Evolutionary conservation across 805 yeast genomes (phyloP), one percentile per base, ranked within the genome.

Genomic region (Lipomyces anomalus): DNA sequence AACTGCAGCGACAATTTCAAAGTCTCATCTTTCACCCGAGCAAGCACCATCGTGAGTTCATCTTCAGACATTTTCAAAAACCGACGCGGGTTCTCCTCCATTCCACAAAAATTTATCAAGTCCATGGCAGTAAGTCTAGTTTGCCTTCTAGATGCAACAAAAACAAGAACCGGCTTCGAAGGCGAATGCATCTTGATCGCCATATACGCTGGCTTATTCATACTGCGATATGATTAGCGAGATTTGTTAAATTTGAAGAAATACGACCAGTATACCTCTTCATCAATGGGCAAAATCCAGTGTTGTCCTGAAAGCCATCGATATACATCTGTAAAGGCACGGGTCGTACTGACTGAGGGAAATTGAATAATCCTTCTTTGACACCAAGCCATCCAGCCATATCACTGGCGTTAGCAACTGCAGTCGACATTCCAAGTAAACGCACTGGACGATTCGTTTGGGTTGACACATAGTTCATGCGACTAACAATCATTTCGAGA

Each of bases 141-240:
- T 63, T 84, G 94, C 48, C 94, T 70, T 60, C 94, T 73, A 2
- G 92, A 83, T 1, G 92, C 87, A 30, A 84, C 94, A 58, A 84
- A 84, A n/a, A 84, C 79, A 55, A 84, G 70, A 7, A 82, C 90
- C 0, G 96, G 95, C 61, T 88, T 80, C 17, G 68, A 69, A 1
- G 95, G 94, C 0, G 95, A 84, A 61, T 89, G 95, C 52, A 85
- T 87, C 60, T 87, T 85, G 52, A 88, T 88, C 0, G 96, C 95
- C 82, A 82, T 77, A 59, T 84, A 88, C 0, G 95, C 90, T 1
- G 97, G 96, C 58, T 74, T 87, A 71, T 80, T 87, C 92, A 78
- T 85, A 20, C 79, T 84, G 32, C 13, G 13, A 6, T 1, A 2
- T 11, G 38, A 23, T 22, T 24, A 21, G n/a, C 37, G 17, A n/a